Conservation (phyloP, 2,329 filamentous ascomycete species). For the Chaetomium olivaceum region DNA sequence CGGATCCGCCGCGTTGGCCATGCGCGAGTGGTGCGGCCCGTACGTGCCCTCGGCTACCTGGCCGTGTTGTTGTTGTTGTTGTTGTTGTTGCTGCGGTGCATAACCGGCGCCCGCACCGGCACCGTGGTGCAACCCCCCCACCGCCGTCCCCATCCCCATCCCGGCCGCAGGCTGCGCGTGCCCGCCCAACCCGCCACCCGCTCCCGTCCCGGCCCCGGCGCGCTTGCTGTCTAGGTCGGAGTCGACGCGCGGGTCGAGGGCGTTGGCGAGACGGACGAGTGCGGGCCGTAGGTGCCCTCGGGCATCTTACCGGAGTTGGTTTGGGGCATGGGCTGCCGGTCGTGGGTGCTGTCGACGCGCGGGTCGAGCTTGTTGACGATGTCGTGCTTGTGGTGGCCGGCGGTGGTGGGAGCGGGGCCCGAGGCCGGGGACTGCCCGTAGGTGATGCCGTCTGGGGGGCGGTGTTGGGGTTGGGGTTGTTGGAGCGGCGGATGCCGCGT, state of each 20-base stretch:
- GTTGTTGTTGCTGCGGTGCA: not conserved
- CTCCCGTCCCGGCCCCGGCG: not conserved
- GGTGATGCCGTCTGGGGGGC: slow-evolving; percentile 2
- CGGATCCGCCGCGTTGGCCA: slow-evolving; percentile 29
- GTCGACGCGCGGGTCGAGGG: slow-evolving; percentile 30
- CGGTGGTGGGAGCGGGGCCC: slow-evolving; percentile 31
- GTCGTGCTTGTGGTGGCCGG: slow-evolving; percentile 33
- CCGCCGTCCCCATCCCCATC: too few relatives aligned
- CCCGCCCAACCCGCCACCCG: not conserved
- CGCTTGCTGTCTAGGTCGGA: slow-evolving; percentile 18
- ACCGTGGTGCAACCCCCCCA: not conserved
- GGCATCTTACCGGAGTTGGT: not conserved
- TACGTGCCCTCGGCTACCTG: slow-evolving; percentile 24
- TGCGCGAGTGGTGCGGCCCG: slow-evolving; percentile 28
- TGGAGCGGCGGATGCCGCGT: slow-evolving; percentile 25
- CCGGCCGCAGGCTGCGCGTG: not conserved
- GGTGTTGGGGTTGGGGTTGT: not conserved
- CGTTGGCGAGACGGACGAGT: slow-evolving; percentile 27
- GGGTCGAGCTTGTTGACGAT: slow-evolving; percentile 34
- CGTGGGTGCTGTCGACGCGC: slow-evolving; percentile 30
- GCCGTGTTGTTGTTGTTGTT: too few relatives aligned
- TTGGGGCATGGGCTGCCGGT: slow-evolving; percentile 22
- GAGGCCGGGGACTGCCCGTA: slow-evolving; percentile 30
- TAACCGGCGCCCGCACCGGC: not conserved
- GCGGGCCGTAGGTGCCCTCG: slow-evolving; percentile 29